Evolutionary conservation across 768 basidiomycete species (phyloP).

Genomic region (Auriscalpium microsporum): DNA sequence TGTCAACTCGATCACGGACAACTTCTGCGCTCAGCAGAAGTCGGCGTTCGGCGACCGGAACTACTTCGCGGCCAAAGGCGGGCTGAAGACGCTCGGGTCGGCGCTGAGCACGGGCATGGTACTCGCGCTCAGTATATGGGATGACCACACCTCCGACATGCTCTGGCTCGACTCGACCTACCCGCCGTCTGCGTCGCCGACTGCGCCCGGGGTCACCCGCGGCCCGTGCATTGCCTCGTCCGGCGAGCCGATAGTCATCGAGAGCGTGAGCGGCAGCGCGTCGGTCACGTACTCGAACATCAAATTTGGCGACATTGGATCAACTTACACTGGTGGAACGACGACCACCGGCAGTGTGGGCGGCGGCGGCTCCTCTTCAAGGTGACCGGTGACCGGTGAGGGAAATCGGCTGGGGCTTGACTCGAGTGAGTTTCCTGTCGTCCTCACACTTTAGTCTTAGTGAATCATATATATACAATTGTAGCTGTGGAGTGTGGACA

Average conservation of each 20-base stretch:
- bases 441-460: too few relatives aligned
- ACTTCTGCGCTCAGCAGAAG: constrained; percentile 31
- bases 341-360: not conserved
- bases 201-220: constrained; percentile 37
- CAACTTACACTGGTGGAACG: not conserved
- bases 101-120: constrained; percentile 35
- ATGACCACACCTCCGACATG: constrained; percentile 46
- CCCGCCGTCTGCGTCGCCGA: constrained; percentile 22
- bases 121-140: constrained; percentile 42
- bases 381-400: too few relatives aligned
- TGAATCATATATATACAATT: too few relatives aligned
- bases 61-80: constrained; percentile 24
- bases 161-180: constrained; percentile 19
- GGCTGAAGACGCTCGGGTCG: constrained; percentile 25
- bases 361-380: too few relatives aligned
- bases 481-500: too few relatives aligned
- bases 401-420: too few relatives aligned
- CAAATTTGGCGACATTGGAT: constrained; percentile 24
- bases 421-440: too few relatives aligned
- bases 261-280: constrained; percentile 29
- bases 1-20: constrained; percentile 38
- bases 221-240: constrained; percentile 41
- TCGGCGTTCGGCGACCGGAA: too few relatives aligned
- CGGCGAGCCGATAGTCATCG: constrained; percentile 37
- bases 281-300: constrained; percentile 29